Conservation (phyloP, 2,329 filamentous ascomycete genomes). For the Sodiomyces alkalinus region DNA sequence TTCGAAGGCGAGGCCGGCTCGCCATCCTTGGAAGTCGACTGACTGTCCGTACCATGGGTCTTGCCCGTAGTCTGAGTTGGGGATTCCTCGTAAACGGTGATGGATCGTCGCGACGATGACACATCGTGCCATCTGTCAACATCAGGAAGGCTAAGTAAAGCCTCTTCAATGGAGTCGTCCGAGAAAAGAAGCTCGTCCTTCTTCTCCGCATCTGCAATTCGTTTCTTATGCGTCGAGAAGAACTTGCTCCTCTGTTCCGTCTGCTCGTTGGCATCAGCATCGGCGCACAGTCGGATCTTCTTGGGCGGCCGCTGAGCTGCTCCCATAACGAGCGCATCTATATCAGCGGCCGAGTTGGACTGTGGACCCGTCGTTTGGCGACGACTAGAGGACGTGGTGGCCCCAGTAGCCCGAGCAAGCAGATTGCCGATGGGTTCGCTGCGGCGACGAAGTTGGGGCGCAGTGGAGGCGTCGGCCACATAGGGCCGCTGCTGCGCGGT, state of each 20-base stretch:
- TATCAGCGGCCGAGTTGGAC: conserved; percentile 3
- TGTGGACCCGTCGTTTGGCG: conserved; percentile 4
- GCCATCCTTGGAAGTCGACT: conserved; percentile 9
- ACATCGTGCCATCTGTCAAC: conserved; percentile 29
- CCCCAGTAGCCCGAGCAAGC: conserved; percentile 12
- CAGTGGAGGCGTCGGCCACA: conserved; percentile 11
- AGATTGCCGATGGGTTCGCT: conserved; percentile 36
- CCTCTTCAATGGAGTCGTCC: conserved; percentile 42
- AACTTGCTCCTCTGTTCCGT: conserved; percentile 36
- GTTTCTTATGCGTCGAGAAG: conserved; percentile 22
- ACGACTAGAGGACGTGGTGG: conserved; percentile 1
- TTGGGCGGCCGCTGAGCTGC: conserved; percentile 29
- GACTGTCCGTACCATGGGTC: conserved; percentile 1
- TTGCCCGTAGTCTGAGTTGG: conserved; percentile 13
- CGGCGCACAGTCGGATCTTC: conserved; percentile 39
- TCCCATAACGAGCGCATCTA: conserved; percentile 6
- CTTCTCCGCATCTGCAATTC: conserved; percentile 14
- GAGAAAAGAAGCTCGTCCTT: conserved; percentile 32
- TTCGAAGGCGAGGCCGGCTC: background rate
- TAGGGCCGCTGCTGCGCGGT: conserved; percentile 10
- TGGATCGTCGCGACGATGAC: conserved; percentile 18
- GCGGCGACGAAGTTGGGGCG: conserved; percentile 29
- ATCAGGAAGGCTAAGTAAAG: conserved; percentile 33
- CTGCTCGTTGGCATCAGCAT: conserved; percentile 16
- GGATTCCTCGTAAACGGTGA: conserved; percentile 27